Base-by-base conservation (phyloP, 257 asterid species). In the Ajuga chamaepitys region DNA sequence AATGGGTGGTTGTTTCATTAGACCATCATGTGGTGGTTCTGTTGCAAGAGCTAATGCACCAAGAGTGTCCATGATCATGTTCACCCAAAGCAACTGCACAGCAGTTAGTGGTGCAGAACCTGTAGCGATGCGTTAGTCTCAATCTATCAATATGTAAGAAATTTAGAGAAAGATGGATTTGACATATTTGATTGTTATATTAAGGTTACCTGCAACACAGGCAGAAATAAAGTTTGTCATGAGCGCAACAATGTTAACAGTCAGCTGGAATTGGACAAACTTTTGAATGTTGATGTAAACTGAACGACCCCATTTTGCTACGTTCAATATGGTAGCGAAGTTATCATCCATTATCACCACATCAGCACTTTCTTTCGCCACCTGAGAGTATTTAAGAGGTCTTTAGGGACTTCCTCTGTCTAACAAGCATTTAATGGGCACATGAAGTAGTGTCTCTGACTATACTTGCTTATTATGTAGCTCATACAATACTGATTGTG, bases 11-110 rank as follows among this genome's bases (percentile, higher is more conserved):
- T 73, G 79, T 64, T 72, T 78, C 97, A 90, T 84, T 66, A 90
- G 58, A 59, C 85, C 95, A 46, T 85, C 96, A 11, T 81, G 82
- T 3, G 97, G 97, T 1, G 95, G 96, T 61, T 85, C 91, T 9
- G 95, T 90, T 4, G 97, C 97, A 4, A 90, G 88, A 47, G 97
- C 95, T 44, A 90, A 64, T 26, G 97, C 97, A 12, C 95, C 97
- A 5, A 90, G 82, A 9, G 95, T 85, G 77, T 90, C 95, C 97
- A 90, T 90, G 30, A 90, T 90, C 89, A 90, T 85, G 80, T 87
- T 90, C 66, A 90, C 97, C 97, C 97, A 90, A n/a, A 90, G 87
- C 77, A 90, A 59, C 75, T 90, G 93, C 67, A 85, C 97, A 35
- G 88, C 83, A 4, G 97, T 85, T 11, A 90, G 92, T 26, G 97